These are phyloP conservation scores for Climacium dendroides DNA, from an alignment of 225 moss, liverwort and hornwort genomes.

Conservation along the genomic window DNA sequence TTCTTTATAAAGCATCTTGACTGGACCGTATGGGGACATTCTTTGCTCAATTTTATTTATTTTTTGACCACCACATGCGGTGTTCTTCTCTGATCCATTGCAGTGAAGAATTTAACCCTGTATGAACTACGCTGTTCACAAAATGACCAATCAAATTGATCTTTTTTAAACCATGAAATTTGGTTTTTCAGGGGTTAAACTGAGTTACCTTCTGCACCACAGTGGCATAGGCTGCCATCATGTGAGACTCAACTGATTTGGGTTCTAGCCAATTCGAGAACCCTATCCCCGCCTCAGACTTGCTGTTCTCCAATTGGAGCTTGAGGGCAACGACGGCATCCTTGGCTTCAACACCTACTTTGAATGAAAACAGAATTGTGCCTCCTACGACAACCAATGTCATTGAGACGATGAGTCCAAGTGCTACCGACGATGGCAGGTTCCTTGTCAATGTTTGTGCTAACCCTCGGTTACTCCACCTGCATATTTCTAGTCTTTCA, in stretches of 20 bases:
- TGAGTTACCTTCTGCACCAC: slow-evolving; percentile 37
- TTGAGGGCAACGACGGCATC: slow-evolving; percentile 54
- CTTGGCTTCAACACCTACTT: slow-evolving; percentile 65
- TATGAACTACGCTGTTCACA: neutral
- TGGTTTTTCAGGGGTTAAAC: neutral
- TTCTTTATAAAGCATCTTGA: neutral
- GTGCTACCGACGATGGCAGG: slow-evolving; percentile 48
- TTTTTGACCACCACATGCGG: neutral
- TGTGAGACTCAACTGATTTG: slow-evolving; percentile 41
- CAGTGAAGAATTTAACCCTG: neutral
- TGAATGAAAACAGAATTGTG: slow-evolving; percentile 49
- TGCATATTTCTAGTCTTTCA: slow-evolving; percentile 7
- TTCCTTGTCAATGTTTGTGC: slow-evolving; percentile 36
- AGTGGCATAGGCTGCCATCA: slow-evolving; percentile 45
- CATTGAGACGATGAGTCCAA: slow-evolving; percentile 52
- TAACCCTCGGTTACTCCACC: slow-evolving; percentile 51
- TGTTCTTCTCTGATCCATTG: neutral
- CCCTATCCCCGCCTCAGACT: slow-evolving; percentile 22
- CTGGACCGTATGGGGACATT: neutral
- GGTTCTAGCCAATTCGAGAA: slow-evolving; percentile 55
- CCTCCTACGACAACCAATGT: slow-evolving; percentile 49
- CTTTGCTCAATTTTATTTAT: neutral
- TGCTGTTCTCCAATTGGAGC: slow-evolving; percentile 36
- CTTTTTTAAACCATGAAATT: neutral
- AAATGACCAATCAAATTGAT: neutral